Evolutionary conservation across 495 filamentous ascomycete species (phyloP).

Genomic region (Daldinia vernicosa): DNA sequence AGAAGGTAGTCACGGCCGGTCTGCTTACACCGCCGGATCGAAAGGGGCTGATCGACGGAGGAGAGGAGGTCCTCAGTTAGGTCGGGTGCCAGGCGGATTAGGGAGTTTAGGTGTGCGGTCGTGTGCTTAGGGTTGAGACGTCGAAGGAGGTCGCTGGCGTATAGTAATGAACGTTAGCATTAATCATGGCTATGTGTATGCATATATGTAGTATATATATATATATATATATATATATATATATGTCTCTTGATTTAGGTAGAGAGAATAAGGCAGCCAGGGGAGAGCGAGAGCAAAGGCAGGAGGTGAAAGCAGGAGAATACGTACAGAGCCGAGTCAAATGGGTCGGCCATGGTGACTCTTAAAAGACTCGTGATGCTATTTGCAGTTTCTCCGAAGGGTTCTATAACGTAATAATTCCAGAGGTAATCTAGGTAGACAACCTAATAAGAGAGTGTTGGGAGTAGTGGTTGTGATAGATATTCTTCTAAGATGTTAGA

Average conservation of each 20-base stretch:
- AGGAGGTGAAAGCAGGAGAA: conserved; percentile 21
- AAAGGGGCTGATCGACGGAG: conserved; percentile 94
- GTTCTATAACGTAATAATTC: conserved; percentile 13
- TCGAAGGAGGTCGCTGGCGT: conserved; percentile 90
- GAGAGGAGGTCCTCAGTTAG: conserved; percentile 98
- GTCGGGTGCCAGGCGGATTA: conserved; percentile 86
- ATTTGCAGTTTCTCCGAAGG: neutral
- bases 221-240: conserved; percentile 7
- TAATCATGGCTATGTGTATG: conserved; percentile 2
- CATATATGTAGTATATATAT: conserved; percentile 9
- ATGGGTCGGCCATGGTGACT: conserved; percentile 63
- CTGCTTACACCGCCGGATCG: conserved; percentile 82
- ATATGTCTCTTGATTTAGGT: neutral
- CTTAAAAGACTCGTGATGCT: neutral
- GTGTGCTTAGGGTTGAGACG: conserved; percentile 95
- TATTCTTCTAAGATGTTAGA: conserved; percentile 33
- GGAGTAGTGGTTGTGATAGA: conserved; percentile 17
- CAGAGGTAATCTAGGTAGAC: conserved; percentile 18
- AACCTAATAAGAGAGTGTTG: conserved; percentile 9
- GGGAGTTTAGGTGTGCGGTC: conserved; percentile 79
- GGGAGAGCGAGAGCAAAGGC: conserved; percentile 12
- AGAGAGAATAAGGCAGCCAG: conserved; percentile 14
- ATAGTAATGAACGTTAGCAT: conserved; percentile 3
- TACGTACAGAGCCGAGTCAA: conserved; percentile 84
- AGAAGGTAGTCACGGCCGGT: conserved; percentile 95